Evolutionary conservation across 306 rosid species (phyloP).

Genomic region (Carpinus fangiana): DNA sequence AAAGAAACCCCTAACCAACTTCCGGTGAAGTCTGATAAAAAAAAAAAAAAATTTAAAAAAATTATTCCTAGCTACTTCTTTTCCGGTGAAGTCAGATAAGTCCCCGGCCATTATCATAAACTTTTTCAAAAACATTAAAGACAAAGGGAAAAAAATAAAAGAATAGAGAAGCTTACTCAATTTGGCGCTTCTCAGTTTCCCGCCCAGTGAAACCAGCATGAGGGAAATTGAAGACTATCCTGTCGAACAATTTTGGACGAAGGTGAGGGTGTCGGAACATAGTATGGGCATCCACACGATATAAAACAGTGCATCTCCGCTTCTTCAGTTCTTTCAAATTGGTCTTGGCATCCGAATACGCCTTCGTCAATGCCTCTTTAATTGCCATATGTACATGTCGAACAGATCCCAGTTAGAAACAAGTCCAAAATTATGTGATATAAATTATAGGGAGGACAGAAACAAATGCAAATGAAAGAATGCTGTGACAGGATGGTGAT

Average conservation of each 20-base stretch:
- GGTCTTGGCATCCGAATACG: not conserved
- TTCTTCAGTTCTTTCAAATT: constrained; percentile 16
- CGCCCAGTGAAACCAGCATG: constrained; percentile 25
- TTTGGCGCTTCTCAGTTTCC: not conserved
- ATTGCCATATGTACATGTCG: no score
- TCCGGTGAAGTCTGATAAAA: constrained; percentile 25
- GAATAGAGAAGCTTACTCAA: not conserved
- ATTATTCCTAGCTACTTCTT: no score
- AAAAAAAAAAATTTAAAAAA: no score
- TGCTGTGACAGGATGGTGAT: not conserved
- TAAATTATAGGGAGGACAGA: not conserved
- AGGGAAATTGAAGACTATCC: constrained; percentile 38
- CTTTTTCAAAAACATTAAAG: no score
- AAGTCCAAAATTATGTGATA: not conserved
- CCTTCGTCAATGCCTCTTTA: not conserved
- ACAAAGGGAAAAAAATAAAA: not conserved
- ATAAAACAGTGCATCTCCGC: constrained; percentile 21
- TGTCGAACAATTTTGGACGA: constrained; percentile 22
- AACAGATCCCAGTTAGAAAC: no score
- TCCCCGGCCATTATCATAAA: no score
- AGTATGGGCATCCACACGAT: constrained; percentile 15
- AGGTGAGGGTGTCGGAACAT: constrained; percentile 16
- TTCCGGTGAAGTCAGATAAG: no score
- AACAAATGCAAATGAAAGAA: not conserved
- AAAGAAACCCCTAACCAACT: constrained; percentile 33